Evolutionary conservation across 192 early-diverging fungal species (phyloP).

Genomic region (Spizellomyces sp.): DNA sequence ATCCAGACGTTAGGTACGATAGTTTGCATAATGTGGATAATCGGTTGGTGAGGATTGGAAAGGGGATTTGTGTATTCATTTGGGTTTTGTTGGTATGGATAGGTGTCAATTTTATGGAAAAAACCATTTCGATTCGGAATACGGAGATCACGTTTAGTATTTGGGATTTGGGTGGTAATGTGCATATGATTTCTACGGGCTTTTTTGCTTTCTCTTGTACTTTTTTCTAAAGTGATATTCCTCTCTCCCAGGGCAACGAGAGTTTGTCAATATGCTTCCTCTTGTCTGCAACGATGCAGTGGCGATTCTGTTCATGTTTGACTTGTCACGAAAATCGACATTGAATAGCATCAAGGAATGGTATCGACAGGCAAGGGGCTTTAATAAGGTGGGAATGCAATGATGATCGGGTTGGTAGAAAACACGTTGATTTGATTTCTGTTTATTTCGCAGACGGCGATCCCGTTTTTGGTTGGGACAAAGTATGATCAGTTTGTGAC

Average conservation of each 20-base stretch:
- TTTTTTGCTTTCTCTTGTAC: background rate
- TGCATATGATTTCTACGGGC: too few species aligned
- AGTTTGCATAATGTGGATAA: background rate
- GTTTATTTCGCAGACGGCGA: conserved; percentile 66
- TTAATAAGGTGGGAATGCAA: conserved; percentile 77
- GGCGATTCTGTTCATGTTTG: conserved; percentile 96
- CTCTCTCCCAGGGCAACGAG: conserved; percentile 73
- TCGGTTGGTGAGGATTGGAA: conserved; percentile 6
- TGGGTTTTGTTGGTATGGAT: background rate
- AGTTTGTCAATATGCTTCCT: conserved; percentile 97
- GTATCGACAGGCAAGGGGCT: conserved; percentile 93
- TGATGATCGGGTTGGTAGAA: background rate
- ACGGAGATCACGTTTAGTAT: conserved; percentile 96
- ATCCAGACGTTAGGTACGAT: conserved; percentile 88
- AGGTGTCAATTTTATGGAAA: conserved; percentile 98
- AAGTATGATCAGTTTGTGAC: conserved; percentile 94
- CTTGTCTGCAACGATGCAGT: conserved; percentile 96
- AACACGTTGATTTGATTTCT: background rate
- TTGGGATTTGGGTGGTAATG: conserved; percentile 92
- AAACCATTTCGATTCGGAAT: conserved; percentile 86
- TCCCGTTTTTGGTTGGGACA: conserved; percentile 93
- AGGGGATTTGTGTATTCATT: conserved; percentile 4
- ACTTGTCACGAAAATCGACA: conserved; percentile 86
- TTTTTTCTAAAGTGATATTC: conserved; percentile 2
- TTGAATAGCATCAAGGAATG: conserved; percentile 94